Evolutionary conservation across 148 eudicot genomes (phyloP).

Genomic region (Dysphania ambrosioides): DNA sequence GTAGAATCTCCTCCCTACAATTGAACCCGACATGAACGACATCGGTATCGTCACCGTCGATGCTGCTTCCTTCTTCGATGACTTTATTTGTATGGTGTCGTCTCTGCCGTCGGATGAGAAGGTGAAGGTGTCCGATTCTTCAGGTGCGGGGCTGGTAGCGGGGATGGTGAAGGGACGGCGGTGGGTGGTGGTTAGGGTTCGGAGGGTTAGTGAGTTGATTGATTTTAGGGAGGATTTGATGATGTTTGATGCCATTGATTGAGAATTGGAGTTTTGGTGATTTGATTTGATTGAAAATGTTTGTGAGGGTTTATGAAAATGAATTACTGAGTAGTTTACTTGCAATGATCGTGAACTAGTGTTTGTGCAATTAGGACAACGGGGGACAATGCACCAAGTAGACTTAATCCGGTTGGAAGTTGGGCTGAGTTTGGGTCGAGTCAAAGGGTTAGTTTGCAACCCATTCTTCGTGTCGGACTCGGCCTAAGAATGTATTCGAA

Average conservation of each 20-base stretch:
- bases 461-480: no score
- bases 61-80: constrained; percentile 25
- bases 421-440: no score
- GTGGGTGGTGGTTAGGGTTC: constrained; percentile 26
- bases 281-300: not conserved
- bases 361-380: no score
- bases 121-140: constrained; percentile 39
- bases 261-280: not conserved
- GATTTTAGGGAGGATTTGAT: constrained; percentile 39
- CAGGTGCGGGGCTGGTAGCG: constrained; percentile 11
- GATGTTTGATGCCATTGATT: constrained; percentile 29
- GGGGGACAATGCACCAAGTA: no score
- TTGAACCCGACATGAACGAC: constrained; percentile 91
- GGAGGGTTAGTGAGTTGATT: constrained; percentile 30
- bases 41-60: constrained; percentile 79
- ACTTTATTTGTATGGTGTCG: constrained; percentile 40
- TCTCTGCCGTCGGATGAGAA: constrained; percentile 36
- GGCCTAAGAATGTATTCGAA: no score
- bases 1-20: constrained; percentile 80
- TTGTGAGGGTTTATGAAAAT: not conserved
- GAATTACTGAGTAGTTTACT: no score
- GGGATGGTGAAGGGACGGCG: constrained; percentile 30
- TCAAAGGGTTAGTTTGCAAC: no score
- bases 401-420: no score
- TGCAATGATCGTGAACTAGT: no score